Percentiles rank a stretch among this genome's conserved stretches.
phyloP scores from a whole-genome alignment of 768 basidiomycete species.

The Pilatotrama ljubarskyi region DNA sequence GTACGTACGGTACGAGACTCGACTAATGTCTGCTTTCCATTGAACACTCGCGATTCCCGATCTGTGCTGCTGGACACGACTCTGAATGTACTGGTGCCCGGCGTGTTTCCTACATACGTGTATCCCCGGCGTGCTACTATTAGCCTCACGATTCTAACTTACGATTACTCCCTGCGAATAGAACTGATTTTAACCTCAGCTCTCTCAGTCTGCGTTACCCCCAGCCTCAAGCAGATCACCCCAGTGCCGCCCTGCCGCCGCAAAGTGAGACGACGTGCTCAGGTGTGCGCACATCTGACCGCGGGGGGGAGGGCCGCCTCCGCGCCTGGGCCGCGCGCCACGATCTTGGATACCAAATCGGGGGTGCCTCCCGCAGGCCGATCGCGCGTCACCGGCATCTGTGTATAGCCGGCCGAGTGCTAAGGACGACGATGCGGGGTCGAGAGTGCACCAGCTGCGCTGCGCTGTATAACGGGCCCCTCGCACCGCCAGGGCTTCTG shows the following conservation, averaged over 20 bases:
- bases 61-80: not conserved
- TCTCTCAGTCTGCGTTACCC: not conserved
- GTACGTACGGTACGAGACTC: not conserved
- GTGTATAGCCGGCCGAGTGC: constrained; percentile 10
- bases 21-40: not conserved
- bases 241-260: not conserved
- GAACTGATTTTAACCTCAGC: not conserved
- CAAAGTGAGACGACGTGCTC: not conserved
- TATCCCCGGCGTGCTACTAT: not conserved
- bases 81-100: not conserved
- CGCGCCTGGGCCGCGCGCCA: constrained; percentile 6
- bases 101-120: not conserved
- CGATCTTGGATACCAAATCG: constrained; percentile 9
- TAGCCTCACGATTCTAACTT: not conserved
- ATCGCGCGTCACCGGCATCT: constrained; percentile 8
- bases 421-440: constrained; percentile 2
- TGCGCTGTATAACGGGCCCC: not conserved
- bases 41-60: not conserved
- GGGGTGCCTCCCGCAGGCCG: constrained; percentile 1
- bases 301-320: not conserved
- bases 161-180: not conserved
- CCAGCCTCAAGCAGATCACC: not conserved
- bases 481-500: not conserved
- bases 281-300: constrained; percentile 11
- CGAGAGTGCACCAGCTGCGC: not conserved